These are phyloP conservation scores for Sclerotinia trifoliorum DNA, from an alignment of 2,329 filamentous ascomycete species.

Conservation along the genomic window DNA sequence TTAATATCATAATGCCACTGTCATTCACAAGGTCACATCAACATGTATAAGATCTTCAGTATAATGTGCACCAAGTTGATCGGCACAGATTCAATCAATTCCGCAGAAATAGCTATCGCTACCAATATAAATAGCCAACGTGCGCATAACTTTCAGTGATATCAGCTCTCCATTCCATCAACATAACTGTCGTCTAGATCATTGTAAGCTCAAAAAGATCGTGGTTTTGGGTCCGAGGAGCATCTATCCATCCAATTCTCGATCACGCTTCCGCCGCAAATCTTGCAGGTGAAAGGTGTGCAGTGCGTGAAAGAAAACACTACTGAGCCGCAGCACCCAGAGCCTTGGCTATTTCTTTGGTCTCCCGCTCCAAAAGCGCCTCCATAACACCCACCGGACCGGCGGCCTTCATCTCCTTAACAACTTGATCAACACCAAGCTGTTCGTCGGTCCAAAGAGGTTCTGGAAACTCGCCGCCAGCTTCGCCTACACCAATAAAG, in stretches of 20 bases:
- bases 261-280: not conserved
- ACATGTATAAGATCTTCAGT: not conserved
- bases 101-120: not conserved
- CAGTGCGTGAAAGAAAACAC: not conserved
- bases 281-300: not conserved
- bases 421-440: conserved; percentile 69
- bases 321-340: conserved; percentile 39
- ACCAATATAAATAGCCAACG: conserved; percentile 1
- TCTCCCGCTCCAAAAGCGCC: conserved; percentile 57
- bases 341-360: conserved; percentile 39
- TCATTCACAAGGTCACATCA: not conserved
- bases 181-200: conserved; percentile 17
- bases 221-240: conserved; percentile 42
- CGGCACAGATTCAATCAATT: not conserved
- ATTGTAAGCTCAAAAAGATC: conserved; percentile 33
- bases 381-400: conserved; percentile 52
- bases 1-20: not conserved
- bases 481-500: conserved; percentile 88
- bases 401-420: conserved; percentile 58
- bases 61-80: not conserved
- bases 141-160: conserved; percentile 24
- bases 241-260: conserved; percentile 23
- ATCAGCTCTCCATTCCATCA: conserved; percentile 16
- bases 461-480: conserved; percentile 55
- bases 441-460: conserved; percentile 93